Evolutionary conservation across 2,329 filamentous ascomycete genomes (phyloP), one percentile per base, ranked within the genome.

Genomic region (Alternaria angustiovoidea): DNA sequence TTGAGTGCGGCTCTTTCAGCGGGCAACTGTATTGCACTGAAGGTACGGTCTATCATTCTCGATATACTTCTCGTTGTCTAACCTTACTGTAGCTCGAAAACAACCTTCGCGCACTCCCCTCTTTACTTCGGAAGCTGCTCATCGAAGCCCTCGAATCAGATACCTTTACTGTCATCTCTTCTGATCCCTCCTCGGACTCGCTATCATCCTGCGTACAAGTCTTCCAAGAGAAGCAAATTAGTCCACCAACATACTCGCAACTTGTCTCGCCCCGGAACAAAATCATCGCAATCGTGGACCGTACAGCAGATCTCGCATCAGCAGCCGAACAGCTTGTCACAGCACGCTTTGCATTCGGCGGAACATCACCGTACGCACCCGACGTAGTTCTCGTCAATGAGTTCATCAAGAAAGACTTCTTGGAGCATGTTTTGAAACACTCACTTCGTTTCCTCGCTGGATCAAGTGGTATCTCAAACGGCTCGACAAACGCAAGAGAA

Each of bases 341-440:
- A 0, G 86, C 87, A 1, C 80, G 86, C 2, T 86, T 89, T 65
- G 76, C 77, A 14, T 86, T 88, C 30, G 79, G 83, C 1, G 87
- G 87, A 2, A 79, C 75, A 2, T 89, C 87, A 1, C 82, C 86
- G 0, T 89, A 89, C 67, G 84, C 86, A 0, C 88, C 88, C 0
- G 87, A 90, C 66, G 30, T 89, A 0, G 84, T 90, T 0, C 75
- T 89, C 0, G 87, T 90, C n/a, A 88, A 90, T 61, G 88, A 90
- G 63, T 90, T 84, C 59, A 79, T 82, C 4, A 85, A 85, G 75
- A 80, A 84, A 55, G 79, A 81, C 0, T 88, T 89, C 63, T 71
- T 87, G 0, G 80, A 84, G 47, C 82, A 83, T 0, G 80, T 83
- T 5, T 72, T 83, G 14, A 75, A 78, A 38, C 79, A 82, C 30